A percentile compares a stretch with the other conserved stretches of the same genome.
These are phyloP conservation scores for Echria macrotheca DNA, from an alignment of 495 filamentous ascomycete species.

Conservation along the genomic window DNA sequence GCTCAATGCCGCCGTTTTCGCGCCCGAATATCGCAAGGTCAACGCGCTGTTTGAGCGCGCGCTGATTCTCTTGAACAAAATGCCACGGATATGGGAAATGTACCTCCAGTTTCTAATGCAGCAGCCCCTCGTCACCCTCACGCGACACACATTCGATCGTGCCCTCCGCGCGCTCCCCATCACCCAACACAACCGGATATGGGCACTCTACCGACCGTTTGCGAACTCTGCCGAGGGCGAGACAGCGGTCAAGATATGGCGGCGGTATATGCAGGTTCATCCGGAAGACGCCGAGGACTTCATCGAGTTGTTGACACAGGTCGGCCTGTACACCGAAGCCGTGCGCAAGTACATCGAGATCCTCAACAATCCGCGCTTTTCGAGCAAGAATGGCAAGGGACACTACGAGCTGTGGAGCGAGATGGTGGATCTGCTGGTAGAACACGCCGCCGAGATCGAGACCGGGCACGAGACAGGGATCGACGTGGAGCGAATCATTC, in stretches of 20 bases:
- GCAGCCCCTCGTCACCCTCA: slow-evolving; percentile 88
- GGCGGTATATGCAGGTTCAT: slow-evolving; percentile 95
- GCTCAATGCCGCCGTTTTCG: slow-evolving; percentile 77
- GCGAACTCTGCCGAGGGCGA: slow-evolving; percentile 88
- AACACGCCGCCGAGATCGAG: slow-evolving; percentile 79
- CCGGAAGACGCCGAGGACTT: slow-evolving; percentile 95
- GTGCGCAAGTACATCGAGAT: slow-evolving; percentile 91
- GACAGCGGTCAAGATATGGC: slow-evolving; percentile 90
- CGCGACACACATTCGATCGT: slow-evolving; percentile 87
- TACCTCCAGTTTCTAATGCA: slow-evolving; percentile 86
- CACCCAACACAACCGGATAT: slow-evolving; percentile 96
- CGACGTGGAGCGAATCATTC: slow-evolving; percentile 88
- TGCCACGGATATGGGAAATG: slow-evolving; percentile 98
- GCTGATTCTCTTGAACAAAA: slow-evolving; percentile 93
- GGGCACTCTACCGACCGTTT: slow-evolving; percentile 87
- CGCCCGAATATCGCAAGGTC: slow-evolving; percentile 82
- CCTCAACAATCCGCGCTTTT: slow-evolving; percentile 85
- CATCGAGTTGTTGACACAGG: slow-evolving; percentile 78
- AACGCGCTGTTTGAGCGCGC: slow-evolving; percentile 94
- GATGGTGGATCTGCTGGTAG: slow-evolving; percentile 95
- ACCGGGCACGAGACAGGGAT: slow-evolving; percentile 74
- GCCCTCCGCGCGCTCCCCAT: slow-evolving; percentile 91
- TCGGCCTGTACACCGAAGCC: slow-evolving; percentile 83
- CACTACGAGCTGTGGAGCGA: slow-evolving; percentile 97
- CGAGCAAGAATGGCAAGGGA: slow-evolving; percentile 88